Percentiles rank a stretch among this genome's conserved stretches.
Evolutionary conservation across 805 yeast species (phyloP).

Genomic region (Spathaspora arborariae): DNA sequence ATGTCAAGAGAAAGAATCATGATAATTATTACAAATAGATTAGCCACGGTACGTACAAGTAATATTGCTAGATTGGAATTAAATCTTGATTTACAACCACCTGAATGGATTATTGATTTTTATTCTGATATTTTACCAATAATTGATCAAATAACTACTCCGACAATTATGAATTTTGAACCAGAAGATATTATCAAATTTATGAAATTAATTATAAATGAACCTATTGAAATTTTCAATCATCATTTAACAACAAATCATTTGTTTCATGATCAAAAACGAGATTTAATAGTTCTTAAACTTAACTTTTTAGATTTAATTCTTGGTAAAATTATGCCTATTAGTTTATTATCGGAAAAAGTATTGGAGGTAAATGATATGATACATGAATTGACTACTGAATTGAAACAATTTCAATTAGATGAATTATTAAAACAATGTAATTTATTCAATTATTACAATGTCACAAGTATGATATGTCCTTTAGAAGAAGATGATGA

Average conservation of each 20-base stretch:
- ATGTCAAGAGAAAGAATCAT: conserved; percentile 25
- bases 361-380: conserved; percentile 29
- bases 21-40: conserved; percentile 22
- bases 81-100: conserved; percentile 64
- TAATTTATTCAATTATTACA: conserved; percentile 55
- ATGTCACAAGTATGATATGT: conserved; percentile 68
- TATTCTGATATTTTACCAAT: conserved; percentile 57
- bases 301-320: conserved; percentile 62
- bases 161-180: conserved; percentile 41
- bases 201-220: conserved; percentile 40
- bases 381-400: conserved; percentile 31
- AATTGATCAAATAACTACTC: conserved; percentile 39
- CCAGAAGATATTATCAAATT: conserved; percentile 33
- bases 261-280: conserved; percentile 18
- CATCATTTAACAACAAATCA: conserved; percentile 28
- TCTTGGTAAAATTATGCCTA: conserved; percentile 48
- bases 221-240: conserved; percentile 41
- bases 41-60: conserved; percentile 30
- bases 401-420: conserved; percentile 45
- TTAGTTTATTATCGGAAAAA: conserved; percentile 36
- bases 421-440: conserved; percentile 47
- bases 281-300: conserved; percentile 42
- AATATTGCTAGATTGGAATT: conserved; percentile 38
- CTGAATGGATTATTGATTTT: conserved; percentile 78
- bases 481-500: conserved; percentile 49